These are phyloP conservation scores for Cystoisospora suis DNA, from an alignment of 169 alveolate genomes.

Conservation along the genomic window DNA sequence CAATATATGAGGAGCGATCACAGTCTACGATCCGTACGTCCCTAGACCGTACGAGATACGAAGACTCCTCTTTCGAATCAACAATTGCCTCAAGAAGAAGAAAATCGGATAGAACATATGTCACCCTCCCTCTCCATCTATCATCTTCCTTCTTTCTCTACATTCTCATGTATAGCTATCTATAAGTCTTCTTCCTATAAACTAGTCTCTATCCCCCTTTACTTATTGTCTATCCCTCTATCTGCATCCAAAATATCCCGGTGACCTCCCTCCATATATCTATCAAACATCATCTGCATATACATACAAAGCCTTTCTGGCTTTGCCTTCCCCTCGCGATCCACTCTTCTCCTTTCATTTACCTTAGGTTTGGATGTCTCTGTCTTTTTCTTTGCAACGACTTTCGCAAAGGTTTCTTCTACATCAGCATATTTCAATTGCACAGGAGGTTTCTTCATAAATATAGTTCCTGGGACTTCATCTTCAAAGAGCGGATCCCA, in stretches of 20 bases:
- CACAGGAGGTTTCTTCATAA: conserved; percentile 56
- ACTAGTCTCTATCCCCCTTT: background rate
- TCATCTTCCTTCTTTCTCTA: background rate
- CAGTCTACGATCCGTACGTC: no score
- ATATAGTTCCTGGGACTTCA: conserved; percentile 85
- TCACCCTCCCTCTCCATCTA: no score
- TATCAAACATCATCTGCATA: background rate
- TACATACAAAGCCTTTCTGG: background rate
- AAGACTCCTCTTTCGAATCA: no score
- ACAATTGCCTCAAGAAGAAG: no score
- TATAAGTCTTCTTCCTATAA: background rate
- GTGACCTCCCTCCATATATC: background rate
- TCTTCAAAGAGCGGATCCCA: conserved; percentile 91
- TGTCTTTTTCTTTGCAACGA: conserved; percentile 79
- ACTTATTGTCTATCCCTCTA: background rate
- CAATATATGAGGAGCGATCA: no score
- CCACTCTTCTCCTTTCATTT: background rate
- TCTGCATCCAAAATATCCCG: background rate
- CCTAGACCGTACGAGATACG: no score
- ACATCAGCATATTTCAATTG: conserved; percentile 71
- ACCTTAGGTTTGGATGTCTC: conserved; percentile 77
- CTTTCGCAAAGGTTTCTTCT: conserved; percentile 78
- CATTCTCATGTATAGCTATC: background rate
- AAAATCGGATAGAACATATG: no score
- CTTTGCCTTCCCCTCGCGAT: background rate